Evolutionary conservation across 2,329 filamentous ascomycete genomes (phyloP).

Genomic region (Exophiala mesophila): DNA sequence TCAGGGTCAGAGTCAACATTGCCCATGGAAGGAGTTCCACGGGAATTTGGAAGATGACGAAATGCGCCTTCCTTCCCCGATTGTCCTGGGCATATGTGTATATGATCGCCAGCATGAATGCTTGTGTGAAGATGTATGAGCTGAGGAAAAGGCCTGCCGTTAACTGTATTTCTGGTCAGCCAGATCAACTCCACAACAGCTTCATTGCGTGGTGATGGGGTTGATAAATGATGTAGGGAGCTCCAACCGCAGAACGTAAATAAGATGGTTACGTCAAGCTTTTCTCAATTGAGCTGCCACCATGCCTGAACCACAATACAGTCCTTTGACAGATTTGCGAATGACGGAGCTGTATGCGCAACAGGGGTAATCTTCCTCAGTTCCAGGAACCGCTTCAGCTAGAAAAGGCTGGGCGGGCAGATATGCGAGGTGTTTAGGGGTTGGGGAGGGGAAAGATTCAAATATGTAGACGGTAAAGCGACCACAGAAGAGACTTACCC

Average conservation of each 20-base stretch:
- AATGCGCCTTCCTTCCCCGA: conserved; percentile 67
- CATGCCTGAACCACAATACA: conserved; percentile 65
- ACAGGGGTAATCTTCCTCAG: conserved; percentile 74
- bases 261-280: conserved; percentile 50
- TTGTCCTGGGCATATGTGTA: conserved; percentile 88
- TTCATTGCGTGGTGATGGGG: too few species aligned
- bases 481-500: conserved; percentile 60
- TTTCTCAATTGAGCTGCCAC: conserved; percentile 72
- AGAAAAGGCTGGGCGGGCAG: conserved; percentile 70
- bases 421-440: conserved; percentile 57
- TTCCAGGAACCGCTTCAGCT: conserved; percentile 80
- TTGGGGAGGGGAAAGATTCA: conserved; percentile 22
- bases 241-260: conserved; percentile 59
- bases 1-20: conserved; percentile 68
- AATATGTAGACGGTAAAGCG: conserved; percentile 22
- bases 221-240: conserved; percentile 71
- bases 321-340: conserved; percentile 59
- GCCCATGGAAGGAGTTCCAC: conserved; percentile 75
- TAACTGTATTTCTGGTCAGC: conserved; percentile 35
- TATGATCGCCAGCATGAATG: conserved; percentile 70
- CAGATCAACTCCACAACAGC: background rate
- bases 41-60: conserved; percentile 79
- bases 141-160: conserved; percentile 38
- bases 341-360: conserved; percentile 58
- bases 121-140: conserved; percentile 39